These are phyloP conservation scores for Quercus ilex DNA, from an alignment of 306 rosid species.

Conservation along the genomic window DNA sequence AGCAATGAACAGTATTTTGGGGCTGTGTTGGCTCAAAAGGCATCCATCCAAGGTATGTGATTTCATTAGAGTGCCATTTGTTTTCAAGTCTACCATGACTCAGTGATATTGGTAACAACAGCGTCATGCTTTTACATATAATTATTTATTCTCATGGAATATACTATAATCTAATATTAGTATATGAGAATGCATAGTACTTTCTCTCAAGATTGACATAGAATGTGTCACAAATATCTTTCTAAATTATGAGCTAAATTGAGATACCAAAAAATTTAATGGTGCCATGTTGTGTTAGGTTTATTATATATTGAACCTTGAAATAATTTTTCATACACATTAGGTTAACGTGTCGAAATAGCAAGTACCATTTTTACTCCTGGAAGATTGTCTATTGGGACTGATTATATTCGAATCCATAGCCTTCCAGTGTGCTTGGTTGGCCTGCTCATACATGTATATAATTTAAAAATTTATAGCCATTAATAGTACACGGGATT, in stretches of 20 bases:
- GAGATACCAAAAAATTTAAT: background rate
- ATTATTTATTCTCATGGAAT: background rate
- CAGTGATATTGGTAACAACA: background rate
- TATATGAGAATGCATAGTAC: background rate
- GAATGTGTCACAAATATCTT: background rate
- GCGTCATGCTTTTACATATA: background rate
- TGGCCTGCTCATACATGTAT: background rate
- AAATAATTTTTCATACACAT: background rate
- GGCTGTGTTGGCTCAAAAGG: conserved; percentile 86
- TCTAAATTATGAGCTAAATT: background rate
- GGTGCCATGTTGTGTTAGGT: background rate
- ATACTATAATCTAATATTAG: background rate
- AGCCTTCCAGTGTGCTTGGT: background rate
- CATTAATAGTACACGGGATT: background rate
- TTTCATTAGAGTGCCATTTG: background rate
- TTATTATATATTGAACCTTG: conserved; percentile 4
- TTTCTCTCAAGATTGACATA: background rate
- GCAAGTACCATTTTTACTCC: background rate
- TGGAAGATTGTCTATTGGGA: background rate
- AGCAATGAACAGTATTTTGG: conserved; percentile 75
- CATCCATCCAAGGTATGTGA: conserved; percentile 71
- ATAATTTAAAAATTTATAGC: background rate
- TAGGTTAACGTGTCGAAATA: background rate
- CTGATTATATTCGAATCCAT: background rate
- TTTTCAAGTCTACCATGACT: background rate